A percentile compares a stretch with the other conserved stretches of the same genome.
These are phyloP conservation scores for Gracilaria gracilis DNA, from an alignment of 23 red algal species.

Conservation along the genomic window DNA sequence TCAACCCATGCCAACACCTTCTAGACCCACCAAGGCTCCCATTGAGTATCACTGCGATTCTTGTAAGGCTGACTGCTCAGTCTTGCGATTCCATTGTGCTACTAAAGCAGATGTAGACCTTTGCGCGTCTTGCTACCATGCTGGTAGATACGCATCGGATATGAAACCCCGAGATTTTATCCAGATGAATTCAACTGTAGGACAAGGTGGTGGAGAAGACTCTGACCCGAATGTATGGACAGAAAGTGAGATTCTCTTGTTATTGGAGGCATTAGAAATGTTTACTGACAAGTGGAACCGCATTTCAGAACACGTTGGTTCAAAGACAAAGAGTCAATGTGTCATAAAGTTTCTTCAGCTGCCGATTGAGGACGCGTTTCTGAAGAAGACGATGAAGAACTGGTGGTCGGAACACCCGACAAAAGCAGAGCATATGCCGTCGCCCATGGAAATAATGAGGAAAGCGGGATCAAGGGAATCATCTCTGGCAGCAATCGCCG, in stretches of 20 bases:
- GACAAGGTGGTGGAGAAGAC: slow-evolving; percentile 37
- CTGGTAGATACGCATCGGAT: slow-evolving; percentile 72
- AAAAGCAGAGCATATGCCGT: slow-evolving; percentile 25
- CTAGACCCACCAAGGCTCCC: slow-evolving; percentile 8
- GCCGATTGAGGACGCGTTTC: slow-evolving; percentile 97
- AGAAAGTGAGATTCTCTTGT: slow-evolving; percentile 88
- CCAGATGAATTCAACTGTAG: slow-evolving; percentile 73
- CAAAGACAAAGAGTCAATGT: slow-evolving; percentile 87
- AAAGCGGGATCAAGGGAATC: slow-evolving; percentile 36
- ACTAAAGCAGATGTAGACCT: slow-evolving; percentile 91
- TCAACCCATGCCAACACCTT: slow-evolving; percentile 5
- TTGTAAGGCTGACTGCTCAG: slow-evolving; percentile 90
- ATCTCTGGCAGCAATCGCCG: slow-evolving; percentile 44
- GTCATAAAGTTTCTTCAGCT: slow-evolving; percentile 95
- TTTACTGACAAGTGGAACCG: slow-evolving; percentile 93
- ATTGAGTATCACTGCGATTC: slow-evolving; percentile 94
- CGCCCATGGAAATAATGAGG: slow-evolving; percentile 67
- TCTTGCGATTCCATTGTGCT: slow-evolving; percentile 86
- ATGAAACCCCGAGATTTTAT: slow-evolving; percentile 92
- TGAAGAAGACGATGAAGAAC: slow-evolving; percentile 42
- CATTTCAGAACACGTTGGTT: slow-evolving; percentile 96
- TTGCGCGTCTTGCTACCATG: slow-evolving; percentile 81
- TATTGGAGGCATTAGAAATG: slow-evolving; percentile 95
- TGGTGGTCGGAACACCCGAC: slow-evolving; percentile 58
- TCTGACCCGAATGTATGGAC: slow-evolving; percentile 81